Base-by-base conservation (phyloP, 305 asterid species). In the Striga hermonthica region DNA sequence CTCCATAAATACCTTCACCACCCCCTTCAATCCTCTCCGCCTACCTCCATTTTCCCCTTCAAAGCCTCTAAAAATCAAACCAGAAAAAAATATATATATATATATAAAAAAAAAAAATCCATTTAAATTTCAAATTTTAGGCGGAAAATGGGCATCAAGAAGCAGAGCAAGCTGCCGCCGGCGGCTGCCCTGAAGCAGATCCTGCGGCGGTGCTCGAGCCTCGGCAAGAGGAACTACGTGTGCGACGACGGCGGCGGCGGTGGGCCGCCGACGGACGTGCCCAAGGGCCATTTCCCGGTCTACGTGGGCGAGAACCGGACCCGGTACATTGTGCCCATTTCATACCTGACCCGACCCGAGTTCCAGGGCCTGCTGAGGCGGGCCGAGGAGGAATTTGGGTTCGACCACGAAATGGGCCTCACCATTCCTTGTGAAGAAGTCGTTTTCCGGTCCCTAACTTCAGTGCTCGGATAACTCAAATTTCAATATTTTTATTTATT, bases 361-460 rank as follows among this genome's bases (percentile, higher is more conserved):
- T 52, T 52, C 60, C 95, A 86, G 60, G 63, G 89, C 35, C 85
- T 90, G 0, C 88, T 89, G 45, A 76, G 75, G 10, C 73, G 83
- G 3, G 93, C 97, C 0, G 97, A 89, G 45, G 97, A 89, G 53
- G 97, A 90, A 49, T 90, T 90, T 38, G 97, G 97, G 0, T 87
- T 87, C 12, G 86, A 82, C 48, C 94, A 90, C 5, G 91, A 81
- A 2, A 90, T 90, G 97, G 97, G 97, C 9, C 78, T 90, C 74
- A 87, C 90, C 0, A 80, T 90, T 56, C 97, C 95, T 0, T 90
- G 95, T 39, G 92, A 87, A 58, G 97, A 90, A 78, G 82, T 74
- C 4, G 86, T 80, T 52, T 90, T 90, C 63, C 82, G 76, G 31
- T 86, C 95, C 11, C 79, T 90, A 36, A 86, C 95, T 5, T 82